phyloP scores from a whole-genome alignment of 257 asterid genomes.

The Nicotiana otophora region DNA sequence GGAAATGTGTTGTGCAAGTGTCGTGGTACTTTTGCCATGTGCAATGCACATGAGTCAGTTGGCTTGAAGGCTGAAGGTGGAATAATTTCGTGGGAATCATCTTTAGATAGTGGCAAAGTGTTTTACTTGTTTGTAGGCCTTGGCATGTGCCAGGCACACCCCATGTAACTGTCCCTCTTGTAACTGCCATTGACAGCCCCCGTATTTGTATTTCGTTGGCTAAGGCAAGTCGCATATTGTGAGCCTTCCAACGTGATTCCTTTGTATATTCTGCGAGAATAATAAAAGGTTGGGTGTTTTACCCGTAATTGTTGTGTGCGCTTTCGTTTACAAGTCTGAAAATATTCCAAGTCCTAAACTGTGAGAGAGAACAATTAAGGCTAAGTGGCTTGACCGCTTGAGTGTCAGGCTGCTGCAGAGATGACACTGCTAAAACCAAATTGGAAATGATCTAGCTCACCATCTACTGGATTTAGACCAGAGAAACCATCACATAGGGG shows the following conservation, averaged over 20 bases:
- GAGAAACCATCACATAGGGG: background rate
- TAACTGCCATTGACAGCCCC: background rate
- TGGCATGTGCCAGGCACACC: conserved; percentile 31
- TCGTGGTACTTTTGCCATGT: background rate
- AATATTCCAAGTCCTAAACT: background rate
- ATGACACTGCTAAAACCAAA: background rate
- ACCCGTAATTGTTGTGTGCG: background rate
- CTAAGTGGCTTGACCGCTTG: conserved; percentile 15
- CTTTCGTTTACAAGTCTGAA: background rate
- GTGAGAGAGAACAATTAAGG: conserved; percentile 31
- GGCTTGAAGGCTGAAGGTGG: conserved; percentile 30
- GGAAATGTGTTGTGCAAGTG: background rate
- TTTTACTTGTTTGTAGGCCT: conserved; percentile 20
- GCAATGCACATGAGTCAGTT: background rate
- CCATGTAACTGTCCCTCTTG: background rate
- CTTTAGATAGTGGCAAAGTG: background rate
- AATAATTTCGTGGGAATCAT: background rate
- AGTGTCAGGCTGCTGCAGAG: background rate
- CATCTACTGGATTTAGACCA: background rate
- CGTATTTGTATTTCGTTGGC: background rate
- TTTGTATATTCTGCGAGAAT: background rate
- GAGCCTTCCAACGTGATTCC: background rate
- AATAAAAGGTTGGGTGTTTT: background rate
- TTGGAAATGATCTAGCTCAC: background rate
- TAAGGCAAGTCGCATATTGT: background rate